Base-by-base conservation (phyloP, 345 rosid genomes). In the Bruguiera gymnorhiza region DNA sequence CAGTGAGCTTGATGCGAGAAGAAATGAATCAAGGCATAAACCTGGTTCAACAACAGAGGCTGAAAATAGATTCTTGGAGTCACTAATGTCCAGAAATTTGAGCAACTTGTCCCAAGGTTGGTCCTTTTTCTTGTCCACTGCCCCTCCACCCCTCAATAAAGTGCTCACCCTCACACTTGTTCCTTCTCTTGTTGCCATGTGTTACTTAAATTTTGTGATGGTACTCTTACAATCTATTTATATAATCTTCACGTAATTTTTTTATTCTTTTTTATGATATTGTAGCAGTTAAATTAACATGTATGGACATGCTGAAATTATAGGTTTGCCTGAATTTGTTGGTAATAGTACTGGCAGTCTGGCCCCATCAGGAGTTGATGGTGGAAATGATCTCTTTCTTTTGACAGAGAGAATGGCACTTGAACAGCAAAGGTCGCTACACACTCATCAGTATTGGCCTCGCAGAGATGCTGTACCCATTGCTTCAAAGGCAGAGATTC, bases 61-160 rank as follows among this genome's bases (percentile, higher is more conserved):
- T 29, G 97, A 95, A 80, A 92, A 90, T 82, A 87, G 85, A 80
- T 95, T 88, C 76, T 72, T 95, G 82, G 99, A 92, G 82, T 95
- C 98, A n/a, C 75, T 95, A 68, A 90, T 95, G 97, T 74, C 96
- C 55, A 86, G 83, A 51, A 82, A 78, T 65, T 68, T 79, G 55
- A 86, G 75, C 77, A 85, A 68, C 77, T 39, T 83, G 59, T 70
- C 93, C 31, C 82, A 89, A 87, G 98, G 98, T 94, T 8, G 70
- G 55, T 60, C 2, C 29, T 21, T 26, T 72, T 71, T 71, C 37
- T 21, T 46, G 58, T 67, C 51, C 48, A 23, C 59, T 46, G 20
- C 10, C 37, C n/a, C 36, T 30, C 29, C 58, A 20, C 16, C 23
- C 58, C 21, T 3, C 23, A 6, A 54, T 6, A 36, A 6, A 6